Percentiles rank a stretch among this genome's conserved stretches.
These are phyloP conservation scores for Sistotremastrum suecicum DNA, from an alignment of 768 basidiomycete genomes.

Conservation along the genomic window DNA sequence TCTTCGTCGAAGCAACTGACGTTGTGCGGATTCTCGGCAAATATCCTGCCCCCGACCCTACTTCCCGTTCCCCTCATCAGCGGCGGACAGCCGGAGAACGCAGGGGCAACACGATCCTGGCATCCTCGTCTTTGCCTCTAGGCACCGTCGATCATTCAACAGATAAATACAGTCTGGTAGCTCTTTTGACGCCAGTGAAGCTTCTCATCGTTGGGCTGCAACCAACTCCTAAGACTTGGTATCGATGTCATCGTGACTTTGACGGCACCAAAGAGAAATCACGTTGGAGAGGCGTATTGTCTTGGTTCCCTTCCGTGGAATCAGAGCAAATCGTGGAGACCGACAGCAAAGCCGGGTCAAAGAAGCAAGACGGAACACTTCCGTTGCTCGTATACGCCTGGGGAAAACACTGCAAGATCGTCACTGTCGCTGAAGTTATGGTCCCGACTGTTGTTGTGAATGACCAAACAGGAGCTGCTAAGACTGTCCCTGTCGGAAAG, in stretches of 20 bases:
- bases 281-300: slow-evolving; percentile 48
- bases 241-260: slow-evolving; percentile 47
- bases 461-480: slow-evolving; percentile 44
- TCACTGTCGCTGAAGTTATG: slow-evolving; percentile 51
- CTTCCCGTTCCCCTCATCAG: slow-evolving; percentile 11
- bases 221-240: slow-evolving; percentile 88
- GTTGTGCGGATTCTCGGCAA: slow-evolving; percentile 87
- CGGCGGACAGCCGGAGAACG: slow-evolving; percentile 33
- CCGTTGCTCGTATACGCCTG: slow-evolving; percentile 79
- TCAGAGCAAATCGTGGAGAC: not conserved
- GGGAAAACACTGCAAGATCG: slow-evolving; percentile 52
- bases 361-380: slow-evolving; percentile 17
- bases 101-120: slow-evolving; percentile 48
- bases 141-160: slow-evolving; percentile 61
- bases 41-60: slow-evolving; percentile 46
- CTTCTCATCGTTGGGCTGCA: slow-evolving; percentile 87
- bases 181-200: slow-evolving; percentile 80
- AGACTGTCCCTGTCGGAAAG: slow-evolving; percentile 45
- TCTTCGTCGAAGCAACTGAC: slow-evolving; percentile 92
- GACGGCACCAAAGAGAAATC: slow-evolving; percentile 28
- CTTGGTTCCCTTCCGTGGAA: slow-evolving; percentile 67
- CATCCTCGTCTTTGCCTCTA: slow-evolving; percentile 70
- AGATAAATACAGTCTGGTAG: slow-evolving; percentile 68
- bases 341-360: slow-evolving; percentile 15
- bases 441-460: slow-evolving; percentile 35